Base-by-base conservation (phyloP, 768 basidiomycete species). In the Lentinula lateritia region DNA sequence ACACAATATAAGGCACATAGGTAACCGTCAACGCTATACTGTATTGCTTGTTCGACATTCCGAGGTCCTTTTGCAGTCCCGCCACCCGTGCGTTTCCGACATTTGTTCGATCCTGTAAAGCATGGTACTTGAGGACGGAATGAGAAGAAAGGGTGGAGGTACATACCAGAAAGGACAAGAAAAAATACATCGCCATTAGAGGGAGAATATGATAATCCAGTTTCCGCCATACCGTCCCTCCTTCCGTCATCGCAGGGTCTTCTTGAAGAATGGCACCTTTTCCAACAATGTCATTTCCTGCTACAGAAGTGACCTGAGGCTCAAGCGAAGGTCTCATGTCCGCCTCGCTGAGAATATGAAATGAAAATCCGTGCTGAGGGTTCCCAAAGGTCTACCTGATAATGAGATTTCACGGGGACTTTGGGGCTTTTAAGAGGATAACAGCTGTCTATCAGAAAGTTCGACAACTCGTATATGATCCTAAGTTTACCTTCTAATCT, bases 1-100 rank as follows among this genome's bases (percentile, higher is more conserved):
- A 62, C 42, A 58, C 36, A 34, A 66, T 61, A 50, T 42, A 50
- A 50, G 35, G 50, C 4, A 52, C 58, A 54, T 65, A 66, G n/a
- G 67, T 68, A 18, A 65, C 64, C 15, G 67, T 68, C 34, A 68
- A 50, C 36, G 65, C 63, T 23, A 66, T 65, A 41, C 65, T 66
- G 39, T 66, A 66, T 62, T 66, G 35, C 3, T 59, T 34, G n/a
- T 66, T 64, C 10, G 65, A 62, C 63, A 68, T 63, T 20, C 60
- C 13, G 15, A 68, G 62, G 41, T 68, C 67, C 28, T 62, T 63
- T 48, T 66, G 64, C 4, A 68, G 62, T 18, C 66, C 66, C 32
- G 67, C 67, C 13, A 68, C 65, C 0, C 63, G 57, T 48, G 67
- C 65, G 61, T 69, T 69, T 23, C 66, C 68, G 23, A 69, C 54